phyloP scores from a whole-genome alignment of 176 grass and related monocot genomes.

The Typha latifolia region DNA sequence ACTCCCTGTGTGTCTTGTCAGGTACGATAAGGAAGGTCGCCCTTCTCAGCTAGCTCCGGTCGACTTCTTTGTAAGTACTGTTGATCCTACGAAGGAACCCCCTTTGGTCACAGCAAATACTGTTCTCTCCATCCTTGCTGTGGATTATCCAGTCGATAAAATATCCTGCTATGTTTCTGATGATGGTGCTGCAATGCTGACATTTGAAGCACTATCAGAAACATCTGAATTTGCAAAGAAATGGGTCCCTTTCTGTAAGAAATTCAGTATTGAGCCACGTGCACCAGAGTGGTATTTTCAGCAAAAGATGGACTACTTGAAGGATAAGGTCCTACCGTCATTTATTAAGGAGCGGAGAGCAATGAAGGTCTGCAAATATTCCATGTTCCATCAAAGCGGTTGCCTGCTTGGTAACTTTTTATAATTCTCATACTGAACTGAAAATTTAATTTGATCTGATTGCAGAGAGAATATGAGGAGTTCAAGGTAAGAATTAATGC shows the following conservation, averaged over 20 bases:
- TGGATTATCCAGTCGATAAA: constrained; percentile 84
- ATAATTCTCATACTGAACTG: background rate
- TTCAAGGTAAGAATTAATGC: constrained; percentile 92
- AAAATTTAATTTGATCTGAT: constrained; percentile 15
- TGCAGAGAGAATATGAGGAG: constrained; percentile 89
- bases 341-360: constrained; percentile 89
- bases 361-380: constrained; percentile 54
- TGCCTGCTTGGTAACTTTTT: background rate
- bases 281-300: constrained; percentile 90
- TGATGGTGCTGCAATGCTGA: constrained; percentile 95
- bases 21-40: constrained; percentile 85
- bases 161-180: constrained; percentile 97
- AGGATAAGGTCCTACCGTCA: constrained; percentile 63
- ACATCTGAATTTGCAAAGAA: constrained; percentile 99
- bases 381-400: background rate
- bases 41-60: constrained; percentile 58
- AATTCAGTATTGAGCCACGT: constrained; percentile 71
- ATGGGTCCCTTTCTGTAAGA: constrained; percentile 90
- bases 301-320: constrained; percentile 92
- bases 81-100: constrained; percentile 84
- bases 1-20: constrained; percentile 19
- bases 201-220: constrained; percentile 82
- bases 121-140: constrained; percentile 80
- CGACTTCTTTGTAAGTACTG: constrained; percentile 91
- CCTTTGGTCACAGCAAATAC: constrained; percentile 93